phyloP scores from a whole-genome alignment of 2,329 filamentous ascomycete genomes.

The Fusarium devonianum region DNA sequence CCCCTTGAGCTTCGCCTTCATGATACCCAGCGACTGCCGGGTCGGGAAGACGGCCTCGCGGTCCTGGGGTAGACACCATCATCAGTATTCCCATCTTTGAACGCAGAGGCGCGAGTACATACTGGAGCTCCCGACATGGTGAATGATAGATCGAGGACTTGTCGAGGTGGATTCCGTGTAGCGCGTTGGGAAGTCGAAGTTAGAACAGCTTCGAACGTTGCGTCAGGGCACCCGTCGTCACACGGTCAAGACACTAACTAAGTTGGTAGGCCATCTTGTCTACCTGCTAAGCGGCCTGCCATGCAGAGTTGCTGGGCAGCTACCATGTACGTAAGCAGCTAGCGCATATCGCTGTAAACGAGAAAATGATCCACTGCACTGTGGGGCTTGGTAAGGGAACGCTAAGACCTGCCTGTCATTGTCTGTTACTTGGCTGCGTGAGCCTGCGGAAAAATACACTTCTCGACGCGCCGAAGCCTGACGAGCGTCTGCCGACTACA shows the following conservation, averaged over 20 bases:
- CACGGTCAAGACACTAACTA: slow-evolving; percentile 12
- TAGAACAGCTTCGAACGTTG: slow-evolving; percentile 23
- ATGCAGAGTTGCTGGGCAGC: slow-evolving; percentile 26
- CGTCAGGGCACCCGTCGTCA: slow-evolving; percentile 28
- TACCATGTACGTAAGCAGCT: slow-evolving; percentile 21
- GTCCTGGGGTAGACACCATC: slow-evolving; percentile 67
- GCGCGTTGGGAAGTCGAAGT: slow-evolving; percentile 5
- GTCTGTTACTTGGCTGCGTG: slow-evolving; percentile 12
- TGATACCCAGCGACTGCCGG: slow-evolving; percentile 92
- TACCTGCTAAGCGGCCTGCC: slow-evolving; percentile 1
- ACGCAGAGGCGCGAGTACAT: slow-evolving; percentile 2
- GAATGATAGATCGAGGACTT: slow-evolving; percentile 11
- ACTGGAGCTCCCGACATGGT: slow-evolving; percentile 47
- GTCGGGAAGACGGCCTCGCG: slow-evolving; percentile 97
- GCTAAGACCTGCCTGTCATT: slow-evolving; percentile 3
- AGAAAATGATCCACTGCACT: slow-evolving; percentile 3
- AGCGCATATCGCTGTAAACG: slow-evolving; percentile 5
- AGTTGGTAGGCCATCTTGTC: slow-evolving; percentile 6
- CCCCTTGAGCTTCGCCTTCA: slow-evolving; percentile 98
- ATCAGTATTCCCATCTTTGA: slow-evolving; percentile 20
- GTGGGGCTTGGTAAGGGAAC: slow-evolving; percentile 8
- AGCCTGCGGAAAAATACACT: slow-evolving; percentile 34
- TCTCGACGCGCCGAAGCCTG: slow-evolving; percentile 25
- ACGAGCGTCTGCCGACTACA: neutral
- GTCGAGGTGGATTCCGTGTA: slow-evolving; percentile 1